These are phyloP conservation scores for Pythium sp. DNA, from an alignment of 352 stramenopile species.

Conservation along the genomic window DNA sequence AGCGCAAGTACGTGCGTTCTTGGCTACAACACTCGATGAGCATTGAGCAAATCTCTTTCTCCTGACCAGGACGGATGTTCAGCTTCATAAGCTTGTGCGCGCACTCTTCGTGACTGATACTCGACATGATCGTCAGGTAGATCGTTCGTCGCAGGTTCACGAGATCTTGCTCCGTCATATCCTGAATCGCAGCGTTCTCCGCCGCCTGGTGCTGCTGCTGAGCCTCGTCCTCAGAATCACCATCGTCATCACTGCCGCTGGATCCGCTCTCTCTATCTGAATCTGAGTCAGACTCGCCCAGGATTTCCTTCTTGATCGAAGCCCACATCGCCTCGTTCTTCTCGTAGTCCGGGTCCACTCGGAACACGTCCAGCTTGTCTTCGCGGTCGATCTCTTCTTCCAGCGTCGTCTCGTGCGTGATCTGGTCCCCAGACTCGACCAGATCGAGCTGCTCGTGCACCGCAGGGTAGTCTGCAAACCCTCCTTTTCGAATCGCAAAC, in stretches of 20 bases:
- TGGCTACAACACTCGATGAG: slow-evolving; percentile 99
- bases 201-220: slow-evolving; percentile 20
- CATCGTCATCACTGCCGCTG: slow-evolving; percentile 51
- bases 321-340: slow-evolving; percentile 97
- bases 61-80: slow-evolving; percentile 94
- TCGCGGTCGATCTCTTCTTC: slow-evolving; percentile 96
- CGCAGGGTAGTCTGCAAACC: slow-evolving; percentile 94
- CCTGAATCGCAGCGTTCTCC: slow-evolving; percentile 80
- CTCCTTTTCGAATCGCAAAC: slow-evolving; percentile 94
- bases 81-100: slow-evolving; percentile 99
- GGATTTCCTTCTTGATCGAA: slow-evolving; percentile 95
- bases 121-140: slow-evolving; percentile 99
- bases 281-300: slow-evolving; percentile 91
- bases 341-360: slow-evolving; percentile 92
- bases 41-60: slow-evolving; percentile 99
- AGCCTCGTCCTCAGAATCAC: slow-evolving; percentile 25
- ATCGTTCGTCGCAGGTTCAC: slow-evolving; percentile 98
- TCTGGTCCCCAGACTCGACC: slow-evolving; percentile 98
- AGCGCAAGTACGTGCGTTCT: slow-evolving; percentile 96
- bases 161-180: slow-evolving; percentile 97
- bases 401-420: slow-evolving; percentile 96
- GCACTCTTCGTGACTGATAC: slow-evolving; percentile 98
- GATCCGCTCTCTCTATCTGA: slow-evolving; percentile 51
- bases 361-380: slow-evolving; percentile 96
- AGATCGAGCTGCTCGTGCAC: slow-evolving; percentile 96